Conservation (phyloP, 2,329 filamentous ascomycete species). For the Botrytis porri region DNA sequence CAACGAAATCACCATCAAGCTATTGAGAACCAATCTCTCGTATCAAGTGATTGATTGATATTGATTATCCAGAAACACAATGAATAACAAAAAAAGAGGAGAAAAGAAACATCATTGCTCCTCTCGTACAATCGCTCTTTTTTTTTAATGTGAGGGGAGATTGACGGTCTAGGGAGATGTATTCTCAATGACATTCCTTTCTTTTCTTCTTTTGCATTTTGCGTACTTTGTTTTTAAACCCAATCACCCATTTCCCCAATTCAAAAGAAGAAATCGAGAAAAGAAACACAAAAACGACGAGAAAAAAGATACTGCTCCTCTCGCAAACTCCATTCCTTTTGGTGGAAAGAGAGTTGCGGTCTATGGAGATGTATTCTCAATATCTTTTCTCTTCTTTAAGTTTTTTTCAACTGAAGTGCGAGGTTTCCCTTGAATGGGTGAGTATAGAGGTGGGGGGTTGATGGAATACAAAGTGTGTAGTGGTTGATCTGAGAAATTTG, state of each 20-base stretch:
- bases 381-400: not conserved
- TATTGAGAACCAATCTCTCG: not conserved
- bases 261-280: not conserved
- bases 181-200: not conserved
- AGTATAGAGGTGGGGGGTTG: accelerated
- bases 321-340: not conserved
- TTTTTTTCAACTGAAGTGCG: no score
- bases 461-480: not conserved
- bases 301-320: not conserved
- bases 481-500: not conserved
- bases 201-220: not conserved
- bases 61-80: not conserved
- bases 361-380: not conserved
- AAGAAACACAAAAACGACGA: not conserved
- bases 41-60: not conserved
- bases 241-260: not conserved
- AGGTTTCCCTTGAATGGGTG: not conserved
- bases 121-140: not conserved
- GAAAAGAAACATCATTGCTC: not conserved
- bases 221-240: not conserved
- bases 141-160: not conserved
- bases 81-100: not conserved
- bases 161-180: not conserved
- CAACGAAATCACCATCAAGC: not conserved
- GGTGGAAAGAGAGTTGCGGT: not conserved